Conservation (phyloP, 1,284 basidiomycete species). For the Puccinia polysora region DNA sequence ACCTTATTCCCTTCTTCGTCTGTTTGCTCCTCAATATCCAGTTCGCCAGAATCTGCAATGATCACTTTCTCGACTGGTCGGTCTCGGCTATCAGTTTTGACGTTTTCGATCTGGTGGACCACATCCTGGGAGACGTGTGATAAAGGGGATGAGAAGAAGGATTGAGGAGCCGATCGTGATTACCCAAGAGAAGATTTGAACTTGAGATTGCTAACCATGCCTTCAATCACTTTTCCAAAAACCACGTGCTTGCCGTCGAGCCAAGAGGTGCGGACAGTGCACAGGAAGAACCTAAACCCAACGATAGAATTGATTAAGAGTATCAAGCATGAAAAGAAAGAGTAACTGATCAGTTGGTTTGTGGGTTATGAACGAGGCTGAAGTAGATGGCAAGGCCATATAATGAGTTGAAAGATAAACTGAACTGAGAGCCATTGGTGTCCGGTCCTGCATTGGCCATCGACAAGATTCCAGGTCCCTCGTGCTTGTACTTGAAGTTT, state of each 20-base stretch:
- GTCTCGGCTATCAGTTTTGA: slow-evolving; percentile 12
- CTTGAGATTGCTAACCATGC: slow-evolving; percentile 11
- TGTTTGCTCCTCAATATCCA: slow-evolving; percentile 16
- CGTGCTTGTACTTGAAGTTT: slow-evolving; percentile 42
- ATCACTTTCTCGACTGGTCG: slow-evolving; percentile 15
- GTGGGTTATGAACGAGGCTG: too few relatives aligned
- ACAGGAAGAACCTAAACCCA: slow-evolving; percentile 26
- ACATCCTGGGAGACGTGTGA: slow-evolving; percentile 24
- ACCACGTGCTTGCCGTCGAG: slow-evolving; percentile 39
- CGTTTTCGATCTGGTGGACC: slow-evolving; percentile 23
- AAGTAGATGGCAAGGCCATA: too few relatives aligned
- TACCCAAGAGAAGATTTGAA: background rate
- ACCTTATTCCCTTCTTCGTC: slow-evolving; percentile 42
- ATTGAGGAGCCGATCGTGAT: background rate
- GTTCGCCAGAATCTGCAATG: slow-evolving; percentile 23
- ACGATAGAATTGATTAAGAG: background rate
- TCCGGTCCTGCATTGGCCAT: slow-evolving; percentile 40
- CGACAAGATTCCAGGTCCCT: slow-evolving; percentile 35
- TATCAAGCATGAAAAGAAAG: background rate
- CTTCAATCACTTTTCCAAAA: slow-evolving; percentile 39
- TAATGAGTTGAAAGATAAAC: background rate
- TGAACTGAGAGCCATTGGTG: slow-evolving; percentile 42
- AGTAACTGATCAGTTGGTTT: too few relatives aligned
- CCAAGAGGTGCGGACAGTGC: slow-evolving; percentile 40
- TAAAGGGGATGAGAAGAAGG: background rate